phyloP scores from a whole-genome alignment of 2,329 filamentous ascomycete genomes.

The Clarireedia hainanense region DNA sequence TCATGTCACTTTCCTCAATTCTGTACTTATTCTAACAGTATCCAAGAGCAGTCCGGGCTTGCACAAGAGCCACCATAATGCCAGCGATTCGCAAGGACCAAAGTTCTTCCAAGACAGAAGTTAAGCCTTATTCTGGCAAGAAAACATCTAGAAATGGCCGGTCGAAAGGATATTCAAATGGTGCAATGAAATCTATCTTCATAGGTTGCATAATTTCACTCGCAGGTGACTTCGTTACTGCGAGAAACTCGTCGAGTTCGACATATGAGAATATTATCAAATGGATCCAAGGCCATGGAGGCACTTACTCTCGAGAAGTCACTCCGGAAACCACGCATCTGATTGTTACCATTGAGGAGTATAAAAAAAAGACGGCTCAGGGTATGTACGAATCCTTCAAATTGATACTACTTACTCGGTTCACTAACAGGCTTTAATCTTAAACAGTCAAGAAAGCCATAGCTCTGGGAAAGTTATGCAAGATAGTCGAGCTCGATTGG shows the following conservation, averaged over 20 bases:
- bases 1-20: no score
- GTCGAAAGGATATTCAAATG: conserved; percentile 4
- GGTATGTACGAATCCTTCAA: conserved; percentile 13
- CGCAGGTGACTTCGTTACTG: conserved; percentile 46
- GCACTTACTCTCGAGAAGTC: conserved; percentile 45
- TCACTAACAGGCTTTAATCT: background rate
- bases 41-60: no score
- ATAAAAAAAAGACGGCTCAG: conserved; percentile 32
- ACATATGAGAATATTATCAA: conserved; percentile 47
- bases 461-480: conserved; percentile 28
- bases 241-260: conserved; percentile 26
- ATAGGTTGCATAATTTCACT: conserved; percentile 45
- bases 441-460: conserved; percentile 34
- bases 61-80: background rate
- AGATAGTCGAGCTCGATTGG: conserved; percentile 41
- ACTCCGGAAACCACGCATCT: conserved; percentile 61
- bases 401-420: background rate
- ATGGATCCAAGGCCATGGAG: conserved; percentile 60
- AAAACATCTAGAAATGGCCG: background rate
- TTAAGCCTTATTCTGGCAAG: background rate
- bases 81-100: background rate
- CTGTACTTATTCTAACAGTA: no score
- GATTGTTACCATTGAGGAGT: conserved; percentile 56
- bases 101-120: background rate
- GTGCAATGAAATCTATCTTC: conserved; percentile 36